Evolutionary conservation across 2,329 filamentous ascomycete species (phyloP).

Genomic region (Epichloe coenophiala): DNA sequence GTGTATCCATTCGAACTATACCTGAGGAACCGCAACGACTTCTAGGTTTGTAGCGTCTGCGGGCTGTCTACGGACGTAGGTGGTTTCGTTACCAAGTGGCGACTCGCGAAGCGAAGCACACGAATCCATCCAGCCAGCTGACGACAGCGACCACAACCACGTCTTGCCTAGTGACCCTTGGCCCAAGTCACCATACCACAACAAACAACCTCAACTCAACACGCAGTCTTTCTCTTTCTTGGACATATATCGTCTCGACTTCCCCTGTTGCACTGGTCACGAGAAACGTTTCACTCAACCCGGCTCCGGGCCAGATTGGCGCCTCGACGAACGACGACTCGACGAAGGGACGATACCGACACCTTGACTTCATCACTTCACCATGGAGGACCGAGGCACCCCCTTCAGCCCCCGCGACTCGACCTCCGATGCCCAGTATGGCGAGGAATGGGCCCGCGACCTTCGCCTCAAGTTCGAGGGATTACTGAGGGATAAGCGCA

Average conservation of each 20-base stretch:
- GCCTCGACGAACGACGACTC: neutral
- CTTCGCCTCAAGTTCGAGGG: conserved; percentile 77
- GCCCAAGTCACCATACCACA: neutral
- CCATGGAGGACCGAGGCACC: conserved; percentile 26
- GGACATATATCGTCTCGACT: neutral
- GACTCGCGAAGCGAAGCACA: conserved; percentile 1
- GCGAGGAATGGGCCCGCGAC: conserved; percentile 65
- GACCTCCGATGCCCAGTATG: conserved; percentile 30
- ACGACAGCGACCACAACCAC: conserved; percentile 7
- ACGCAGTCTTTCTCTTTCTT: neutral
- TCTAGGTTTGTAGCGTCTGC: neutral
- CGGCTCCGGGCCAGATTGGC: neutral
- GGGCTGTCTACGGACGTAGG: neutral
- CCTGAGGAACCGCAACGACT: neutral
- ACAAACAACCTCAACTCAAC: neutral
- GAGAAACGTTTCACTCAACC: neutral
- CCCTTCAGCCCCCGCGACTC: conserved; percentile 17
- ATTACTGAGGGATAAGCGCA: conserved; percentile 70
- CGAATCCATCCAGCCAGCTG: conserved; percentile 8
- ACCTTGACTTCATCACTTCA: conserved; percentile 5
- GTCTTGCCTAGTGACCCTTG: conserved; percentile 1
- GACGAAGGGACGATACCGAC: neutral
- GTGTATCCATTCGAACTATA: no score
- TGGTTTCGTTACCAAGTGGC: conserved; percentile 5
- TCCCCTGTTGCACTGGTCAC: neutral